Base-by-base conservation (phyloP, 2,329 filamentous ascomycete species). In the Dothideomycetes sp. region DNA sequence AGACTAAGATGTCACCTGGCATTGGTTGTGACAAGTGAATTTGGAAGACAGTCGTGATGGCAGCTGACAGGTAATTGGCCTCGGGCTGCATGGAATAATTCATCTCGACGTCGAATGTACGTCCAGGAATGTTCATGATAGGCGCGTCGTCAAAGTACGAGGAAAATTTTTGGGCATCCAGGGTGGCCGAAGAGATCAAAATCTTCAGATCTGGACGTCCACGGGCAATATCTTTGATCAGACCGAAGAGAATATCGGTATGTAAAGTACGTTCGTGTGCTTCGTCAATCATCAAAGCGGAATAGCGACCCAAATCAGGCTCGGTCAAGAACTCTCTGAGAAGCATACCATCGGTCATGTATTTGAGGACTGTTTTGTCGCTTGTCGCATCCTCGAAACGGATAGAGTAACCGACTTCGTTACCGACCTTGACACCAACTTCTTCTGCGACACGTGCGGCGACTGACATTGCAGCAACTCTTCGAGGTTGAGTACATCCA, bases 341-440 rank as follows among this genome's bases (percentile, higher is more conserved):
- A 27, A 96, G 68, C 82, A 96, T 94, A 57, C 91, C 91, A 55
- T 98, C 91, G 0, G 91, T 98, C 83, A 94, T 89, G 63, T 94
- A 96, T 61, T 94, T 93, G 41, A 98, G 65, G 6, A 89, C 70
- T 0, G 91, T 96, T 64, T 94, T 93, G 53, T 94, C 86, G 57
- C 78, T 85, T 0, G 87, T 94, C 48, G 80, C 80, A 61, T 95
- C 85, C 58, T 98, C 91, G 53, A 96, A 98, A 46, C 91, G 83
- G 51, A 98, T 94, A 0, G 82, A 81, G 59, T 95, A 98, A 12
- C 91, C 91, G 18, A 96, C 89, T 56, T 95, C 86, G 47, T 85
- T 83, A 1, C 91, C 91, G 9, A 96, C 67, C 58, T 89, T 88
- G 45, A 86, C 82, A 0, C 84, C 87, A 67, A 94, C 84, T 58